Conservation (phyloP, 345 rosid genomes). For the Ceriops decandra region DNA sequence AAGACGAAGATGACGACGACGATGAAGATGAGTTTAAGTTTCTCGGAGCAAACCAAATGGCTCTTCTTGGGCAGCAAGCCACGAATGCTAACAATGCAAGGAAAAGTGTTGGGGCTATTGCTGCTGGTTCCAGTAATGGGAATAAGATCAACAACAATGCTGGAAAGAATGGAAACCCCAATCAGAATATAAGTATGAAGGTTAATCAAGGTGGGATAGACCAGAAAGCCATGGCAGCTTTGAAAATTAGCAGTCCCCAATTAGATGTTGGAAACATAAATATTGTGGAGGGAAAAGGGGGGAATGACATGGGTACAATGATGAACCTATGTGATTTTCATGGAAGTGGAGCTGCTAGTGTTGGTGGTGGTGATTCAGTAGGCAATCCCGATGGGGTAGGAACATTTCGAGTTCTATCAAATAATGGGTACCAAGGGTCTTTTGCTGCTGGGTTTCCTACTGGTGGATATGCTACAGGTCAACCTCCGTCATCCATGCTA, state of each 20-base stretch:
- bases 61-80: slow-evolving; percentile 38
- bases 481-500: slow-evolving; percentile 38
- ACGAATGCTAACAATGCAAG: slow-evolving; percentile 38
- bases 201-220: slow-evolving; percentile 35
- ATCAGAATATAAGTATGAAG: slow-evolving; percentile 41
- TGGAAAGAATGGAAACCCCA: slow-evolving; percentile 50
- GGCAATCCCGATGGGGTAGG: slow-evolving; percentile 35
- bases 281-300: slow-evolving; percentile 25
- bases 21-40: slow-evolving; percentile 36
- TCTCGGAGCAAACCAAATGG: slow-evolving; percentile 30
- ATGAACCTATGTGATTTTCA: slow-evolving; percentile 48
- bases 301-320: slow-evolving; percentile 45
- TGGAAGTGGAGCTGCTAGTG: slow-evolving; percentile 26
- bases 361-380: slow-evolving; percentile 22
- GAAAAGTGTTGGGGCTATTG: slow-evolving; percentile 34
- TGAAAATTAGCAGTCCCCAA: slow-evolving; percentile 48
- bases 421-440: slow-evolving; percentile 32
- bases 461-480: slow-evolving; percentile 30
- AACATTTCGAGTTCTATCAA: slow-evolving; percentile 29
- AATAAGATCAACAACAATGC: slow-evolving; percentile 35
- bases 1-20: slow-evolving; percentile 30
- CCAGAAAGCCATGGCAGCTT: slow-evolving; percentile 47
- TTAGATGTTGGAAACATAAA: slow-evolving; percentile 19
- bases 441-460: slow-evolving; percentile 26
- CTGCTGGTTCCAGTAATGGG: slow-evolving; percentile 17